A percentile compares a stretch with the other conserved stretches of the same genome.
Conservation (phyloP, 2,329 filamentous ascomycete genomes). For the Fusarium piperis region DNA sequence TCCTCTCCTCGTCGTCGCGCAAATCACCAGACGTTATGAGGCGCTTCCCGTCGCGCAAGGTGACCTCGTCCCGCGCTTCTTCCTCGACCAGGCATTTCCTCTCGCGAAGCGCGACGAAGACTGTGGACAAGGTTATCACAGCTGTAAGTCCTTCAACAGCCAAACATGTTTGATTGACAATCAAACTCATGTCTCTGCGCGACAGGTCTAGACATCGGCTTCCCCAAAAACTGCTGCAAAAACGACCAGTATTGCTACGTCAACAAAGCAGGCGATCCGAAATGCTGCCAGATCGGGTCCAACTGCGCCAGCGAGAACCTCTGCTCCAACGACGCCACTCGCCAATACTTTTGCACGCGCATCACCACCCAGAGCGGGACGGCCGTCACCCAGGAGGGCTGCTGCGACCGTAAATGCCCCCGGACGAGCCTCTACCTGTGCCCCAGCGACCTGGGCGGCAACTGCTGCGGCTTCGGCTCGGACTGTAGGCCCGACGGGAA, state of each 20-base stretch:
- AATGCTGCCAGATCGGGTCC: conserved; percentile 56
- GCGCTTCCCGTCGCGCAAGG: conserved; percentile 33
- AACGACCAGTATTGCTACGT: conserved; percentile 59
- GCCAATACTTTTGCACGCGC: conserved; percentile 47
- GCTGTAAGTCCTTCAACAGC: conserved; percentile 42
- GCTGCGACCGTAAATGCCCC: conserved; percentile 54
- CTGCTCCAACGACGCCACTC: conserved; percentile 44
- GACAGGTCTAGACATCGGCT: conserved; percentile 55
- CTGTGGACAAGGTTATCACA: conserved; percentile 44
- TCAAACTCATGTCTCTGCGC: background rate
- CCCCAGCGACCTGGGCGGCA: conserved; percentile 53
- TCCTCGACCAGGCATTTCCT: conserved; percentile 42
- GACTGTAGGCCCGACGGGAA: conserved; percentile 51
- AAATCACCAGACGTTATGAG: conserved; percentile 33
- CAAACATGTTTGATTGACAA: background rate
- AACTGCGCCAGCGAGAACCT: conserved; percentile 51
- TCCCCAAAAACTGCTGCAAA: conserved; percentile 52
- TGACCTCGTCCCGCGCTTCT: conserved; percentile 45
- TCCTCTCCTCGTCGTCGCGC: conserved; percentile 20
- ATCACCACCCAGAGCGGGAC: conserved; percentile 42
- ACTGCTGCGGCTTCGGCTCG: conserved; percentile 60
- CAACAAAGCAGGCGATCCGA: conserved; percentile 43
- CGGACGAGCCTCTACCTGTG: conserved; percentile 57
- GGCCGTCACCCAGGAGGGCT: conserved; percentile 44
- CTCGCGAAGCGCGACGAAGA: conserved; percentile 41